phyloP scores from a whole-genome alignment of 2,329 filamentous ascomycete genomes.

The Exophiala bonariae region DNA sequence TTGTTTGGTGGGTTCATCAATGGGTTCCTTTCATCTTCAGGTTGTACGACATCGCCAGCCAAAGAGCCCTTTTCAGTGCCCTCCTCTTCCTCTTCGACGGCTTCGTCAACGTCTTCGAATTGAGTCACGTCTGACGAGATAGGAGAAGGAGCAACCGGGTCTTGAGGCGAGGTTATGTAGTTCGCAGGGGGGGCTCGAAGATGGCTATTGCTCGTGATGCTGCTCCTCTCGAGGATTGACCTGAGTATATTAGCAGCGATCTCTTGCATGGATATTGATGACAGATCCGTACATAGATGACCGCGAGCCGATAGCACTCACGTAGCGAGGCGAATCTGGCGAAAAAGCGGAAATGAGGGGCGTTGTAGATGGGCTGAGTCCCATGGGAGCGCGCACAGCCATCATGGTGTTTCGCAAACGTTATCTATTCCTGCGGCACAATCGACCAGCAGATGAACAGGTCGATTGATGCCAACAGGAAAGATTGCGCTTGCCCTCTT shows the following conservation, averaged over 20 bases:
- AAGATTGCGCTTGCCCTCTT: neutral
- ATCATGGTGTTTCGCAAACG: constrained; percentile 38
- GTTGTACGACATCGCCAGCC: neutral
- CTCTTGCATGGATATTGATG: constrained; percentile 40
- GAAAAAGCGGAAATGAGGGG: constrained; percentile 57
- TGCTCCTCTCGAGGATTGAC: constrained; percentile 16
- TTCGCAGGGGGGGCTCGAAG: constrained; percentile 35
- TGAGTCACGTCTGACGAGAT: constrained; percentile 62
- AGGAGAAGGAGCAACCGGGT: constrained; percentile 67
- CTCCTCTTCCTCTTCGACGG: constrained; percentile 62
- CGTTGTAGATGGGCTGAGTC: constrained; percentile 57
- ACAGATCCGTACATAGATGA: constrained; percentile 55
- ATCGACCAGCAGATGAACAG: constrained; percentile 12
- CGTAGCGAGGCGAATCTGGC: constrained; percentile 51
- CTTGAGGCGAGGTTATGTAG: constrained; percentile 43
- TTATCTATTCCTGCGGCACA: constrained; percentile 14
- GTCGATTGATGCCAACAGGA: constrained; percentile 8
- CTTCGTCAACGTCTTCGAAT: constrained; percentile 81
- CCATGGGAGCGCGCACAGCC: constrained; percentile 63
- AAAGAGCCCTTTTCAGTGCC: constrained; percentile 15
- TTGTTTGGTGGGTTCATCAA: constrained; percentile 1
- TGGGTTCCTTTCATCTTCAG: neutral
- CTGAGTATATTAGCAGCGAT: constrained; percentile 40
- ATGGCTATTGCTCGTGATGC: constrained; percentile 16
- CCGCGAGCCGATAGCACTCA: constrained; percentile 50